phyloP scores from a whole-genome alignment of 2,329 filamentous ascomycete species.

The Trichophyton rubrum region DNA sequence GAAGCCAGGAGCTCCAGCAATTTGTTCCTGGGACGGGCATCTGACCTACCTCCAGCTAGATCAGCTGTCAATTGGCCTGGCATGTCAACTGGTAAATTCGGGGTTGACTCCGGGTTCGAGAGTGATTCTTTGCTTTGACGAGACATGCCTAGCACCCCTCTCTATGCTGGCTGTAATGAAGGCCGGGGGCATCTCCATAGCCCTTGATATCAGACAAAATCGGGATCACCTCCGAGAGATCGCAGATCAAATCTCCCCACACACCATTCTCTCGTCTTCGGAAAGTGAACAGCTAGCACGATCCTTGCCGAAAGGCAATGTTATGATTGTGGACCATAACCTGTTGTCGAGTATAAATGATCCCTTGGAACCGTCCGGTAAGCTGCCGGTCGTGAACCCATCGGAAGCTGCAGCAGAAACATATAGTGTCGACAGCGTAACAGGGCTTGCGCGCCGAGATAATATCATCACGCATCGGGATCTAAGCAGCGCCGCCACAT shows the following conservation, averaged over 20 bases:
- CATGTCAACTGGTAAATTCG: conserved; percentile 21
- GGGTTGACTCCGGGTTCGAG: conserved; percentile 29
- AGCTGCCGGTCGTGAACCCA: conserved; percentile 7
- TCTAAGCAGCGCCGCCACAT: conserved; percentile 44
- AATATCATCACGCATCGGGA: conserved; percentile 50
- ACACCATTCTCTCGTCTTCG: conserved; percentile 13
- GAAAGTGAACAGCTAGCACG: conserved; percentile 8
- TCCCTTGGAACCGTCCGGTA: not conserved
- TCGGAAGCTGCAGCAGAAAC: conserved; percentile 41
- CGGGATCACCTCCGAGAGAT: conserved; percentile 23
- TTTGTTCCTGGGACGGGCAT: conserved; percentile 20
- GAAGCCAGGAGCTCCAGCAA: conserved; percentile 12
- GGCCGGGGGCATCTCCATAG: conserved; percentile 19
- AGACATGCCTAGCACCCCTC: conserved; percentile 23
- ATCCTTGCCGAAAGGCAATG: conserved; percentile 3
- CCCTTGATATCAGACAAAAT: conserved; percentile 18
- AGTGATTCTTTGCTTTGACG: conserved; percentile 32
- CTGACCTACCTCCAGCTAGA: conserved; percentile 28
- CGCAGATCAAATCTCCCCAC: conserved; percentile 10
- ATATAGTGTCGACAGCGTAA: conserved; percentile 44
- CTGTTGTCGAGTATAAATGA: conserved; percentile 10
- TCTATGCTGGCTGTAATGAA: conserved; percentile 17
- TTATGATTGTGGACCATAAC: conserved; percentile 7
- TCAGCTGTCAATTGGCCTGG: conserved; percentile 25
- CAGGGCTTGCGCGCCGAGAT: conserved; percentile 39